phyloP scores from a whole-genome alignment of 1,284 basidiomycete genomes.

The Ustilago shanxiensis region DNA sequence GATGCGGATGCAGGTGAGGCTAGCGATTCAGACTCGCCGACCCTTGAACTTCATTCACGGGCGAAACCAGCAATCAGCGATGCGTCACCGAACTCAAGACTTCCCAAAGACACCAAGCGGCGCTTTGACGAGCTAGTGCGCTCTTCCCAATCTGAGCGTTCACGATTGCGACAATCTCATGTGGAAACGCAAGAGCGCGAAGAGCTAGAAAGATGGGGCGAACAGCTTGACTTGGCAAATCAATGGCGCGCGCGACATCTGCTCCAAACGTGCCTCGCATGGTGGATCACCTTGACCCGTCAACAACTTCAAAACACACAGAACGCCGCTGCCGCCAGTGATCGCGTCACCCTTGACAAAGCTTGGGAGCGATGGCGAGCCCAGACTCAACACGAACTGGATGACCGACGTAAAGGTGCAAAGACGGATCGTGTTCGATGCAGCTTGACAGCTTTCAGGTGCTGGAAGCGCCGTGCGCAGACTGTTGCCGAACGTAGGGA shows the following conservation, averaged over 20 bases:
- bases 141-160: slow-evolving; percentile 40
- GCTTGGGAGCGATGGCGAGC: slow-evolving; percentile 39
- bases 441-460: slow-evolving; percentile 45
- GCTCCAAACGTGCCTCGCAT: slow-evolving; percentile 30
- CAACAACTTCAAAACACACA: slow-evolving; percentile 19
- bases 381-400: not conserved
- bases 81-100: slow-evolving; percentile 2
- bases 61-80: too few relatives aligned
- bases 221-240: slow-evolving; percentile 31
- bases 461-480: slow-evolving; percentile 31
- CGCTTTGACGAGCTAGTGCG: slow-evolving; percentile 55
- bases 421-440: slow-evolving; percentile 50
- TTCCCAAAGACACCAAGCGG: slow-evolving; percentile 25
- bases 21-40: not conserved
- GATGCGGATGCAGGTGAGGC: not conserved
- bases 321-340: slow-evolving; percentile 31
- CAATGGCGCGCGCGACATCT: slow-evolving; percentile 24
- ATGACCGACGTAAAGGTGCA: slow-evolving; percentile 12
- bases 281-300: slow-evolving; percentile 52
- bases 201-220: slow-evolving; percentile 16
- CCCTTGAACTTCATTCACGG: too few relatives aligned
- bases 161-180: slow-evolving; percentile 21
- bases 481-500: slow-evolving; percentile 23
- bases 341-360: slow-evolving; percentile 27
- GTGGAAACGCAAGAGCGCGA: slow-evolving; percentile 13